Conservation (phyloP, 345 rosid species). For the Rhizophora apiculata region DNA sequence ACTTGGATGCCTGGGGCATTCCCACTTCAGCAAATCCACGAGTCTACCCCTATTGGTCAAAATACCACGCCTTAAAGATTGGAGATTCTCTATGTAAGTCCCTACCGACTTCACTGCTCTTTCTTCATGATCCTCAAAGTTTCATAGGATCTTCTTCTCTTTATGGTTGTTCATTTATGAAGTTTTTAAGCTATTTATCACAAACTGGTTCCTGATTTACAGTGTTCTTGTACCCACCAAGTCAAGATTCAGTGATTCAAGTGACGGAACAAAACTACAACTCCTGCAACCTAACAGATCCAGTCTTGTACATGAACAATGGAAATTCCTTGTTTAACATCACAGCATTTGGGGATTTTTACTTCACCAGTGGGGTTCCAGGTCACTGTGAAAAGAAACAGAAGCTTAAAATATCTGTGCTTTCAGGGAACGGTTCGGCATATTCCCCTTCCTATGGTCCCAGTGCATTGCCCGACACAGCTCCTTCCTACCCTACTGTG, state of each 20-base stretch:
- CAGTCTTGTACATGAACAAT: conserved; percentile 77
- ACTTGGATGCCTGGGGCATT: conserved; percentile 81
- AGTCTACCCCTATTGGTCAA: conserved; percentile 75
- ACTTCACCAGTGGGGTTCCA: conserved; percentile 76
- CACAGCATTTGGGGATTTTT: conserved; percentile 55
- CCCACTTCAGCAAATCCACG: conserved; percentile 57
- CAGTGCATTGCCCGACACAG: conserved; percentile 45
- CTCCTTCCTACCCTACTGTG: conserved; percentile 63
- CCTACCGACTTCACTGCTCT: neutral
- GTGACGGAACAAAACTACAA: conserved; percentile 54
- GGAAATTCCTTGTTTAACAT: conserved; percentile 94
- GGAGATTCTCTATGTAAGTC: conserved; percentile 69
- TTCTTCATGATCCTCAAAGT: neutral
- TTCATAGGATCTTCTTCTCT: neutral
- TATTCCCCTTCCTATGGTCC: conserved; percentile 50
- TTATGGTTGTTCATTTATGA: neutral
- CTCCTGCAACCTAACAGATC: conserved; percentile 75
- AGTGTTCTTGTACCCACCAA: conserved; percentile 99
- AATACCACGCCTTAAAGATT: conserved; percentile 51
- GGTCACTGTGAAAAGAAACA: conserved; percentile 88
- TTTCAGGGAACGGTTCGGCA: conserved; percentile 47
- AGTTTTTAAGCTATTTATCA: neutral
- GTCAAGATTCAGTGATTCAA: conserved; percentile 90
- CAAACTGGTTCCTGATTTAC: conserved; percentile 4
- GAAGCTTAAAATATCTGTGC: conserved; percentile 63